Conservation (phyloP, 2,329 filamentous ascomycete species). For the Hypoxylon sp. region DNA sequence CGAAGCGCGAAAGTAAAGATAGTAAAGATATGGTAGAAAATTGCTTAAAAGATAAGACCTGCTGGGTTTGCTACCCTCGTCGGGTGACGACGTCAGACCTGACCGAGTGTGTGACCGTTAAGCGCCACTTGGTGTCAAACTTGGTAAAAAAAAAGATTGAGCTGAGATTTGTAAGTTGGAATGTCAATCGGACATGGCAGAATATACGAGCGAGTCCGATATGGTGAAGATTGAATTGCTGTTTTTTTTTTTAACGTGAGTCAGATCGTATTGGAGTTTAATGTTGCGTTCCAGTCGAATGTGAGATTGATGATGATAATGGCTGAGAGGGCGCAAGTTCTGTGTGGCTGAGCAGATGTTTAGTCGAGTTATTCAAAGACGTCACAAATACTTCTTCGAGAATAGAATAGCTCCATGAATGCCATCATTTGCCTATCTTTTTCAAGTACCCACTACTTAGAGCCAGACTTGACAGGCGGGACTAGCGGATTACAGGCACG, state of each 20-base stretch:
- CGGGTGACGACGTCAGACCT: constrained; percentile 35
- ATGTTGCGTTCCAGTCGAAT: no score
- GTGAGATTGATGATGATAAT: constrained; percentile 10
- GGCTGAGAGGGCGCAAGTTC: constrained; percentile 18
- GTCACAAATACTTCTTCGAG: constrained; percentile 24
- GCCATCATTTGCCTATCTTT: not conserved
- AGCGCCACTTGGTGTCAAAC: no score
- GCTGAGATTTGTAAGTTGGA: no score
- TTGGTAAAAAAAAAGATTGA: no score
- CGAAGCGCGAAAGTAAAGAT: not conserved
- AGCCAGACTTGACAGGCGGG: no score
- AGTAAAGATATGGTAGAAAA: constrained; percentile 9
- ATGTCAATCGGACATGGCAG: no score
- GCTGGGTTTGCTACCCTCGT: constrained; percentile 26
- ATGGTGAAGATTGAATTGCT: constrained; percentile 1
- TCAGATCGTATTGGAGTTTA: constrained; percentile 16
- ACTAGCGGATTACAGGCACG: constrained; percentile 21
- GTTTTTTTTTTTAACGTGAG: not conserved
- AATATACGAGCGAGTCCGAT: no score
- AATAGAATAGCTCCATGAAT: not conserved
- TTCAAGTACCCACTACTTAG: constrained; percentile 22
- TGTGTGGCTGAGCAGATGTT: constrained; percentile 28
- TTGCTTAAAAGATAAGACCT: constrained; percentile 13
- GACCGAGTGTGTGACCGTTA: constrained; percentile 16
- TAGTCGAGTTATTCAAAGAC: constrained; percentile 18